Base-by-base conservation (phyloP, 2,329 filamentous ascomycete genomes). In the Fonsecaea multimorphosa region DNA sequence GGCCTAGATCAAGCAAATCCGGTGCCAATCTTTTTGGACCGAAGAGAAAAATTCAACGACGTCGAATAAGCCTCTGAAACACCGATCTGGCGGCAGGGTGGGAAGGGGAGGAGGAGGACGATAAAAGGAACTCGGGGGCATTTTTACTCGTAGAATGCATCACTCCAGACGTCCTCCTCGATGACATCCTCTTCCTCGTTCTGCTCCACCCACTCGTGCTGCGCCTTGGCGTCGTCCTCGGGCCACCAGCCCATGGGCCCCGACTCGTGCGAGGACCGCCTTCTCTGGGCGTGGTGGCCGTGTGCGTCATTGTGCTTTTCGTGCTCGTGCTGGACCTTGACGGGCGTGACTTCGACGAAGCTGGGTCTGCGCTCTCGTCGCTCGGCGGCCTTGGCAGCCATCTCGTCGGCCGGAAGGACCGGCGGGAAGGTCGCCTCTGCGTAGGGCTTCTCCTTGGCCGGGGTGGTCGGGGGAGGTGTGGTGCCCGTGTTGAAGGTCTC, bases 231-330 rank as follows among this genome's bases (percentile, higher is more conserved):
- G 12, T 69, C 65, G 27, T 34, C 40, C 64, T 67, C 67, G 34
- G 67, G 67, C 67, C 67, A 69, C 67, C 67, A 69, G 44, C 49
- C 56, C 67, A 69, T 67, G 3, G 61, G 55, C 46, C 38, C 58
- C 5, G 58, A 60, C 22, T 40, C 38, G 32, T 67, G 64, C 7
- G 62, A 62, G 31, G 64, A 60, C 22, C 57, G 58, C 14, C 61
- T 34, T 40, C 59, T 32, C 9, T 22, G 44, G 19, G 24, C 19
- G 19, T 40, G 38, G 38, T n/a, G 38, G 32, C 16, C 16, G 14
- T 56, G 62, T 14, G 52, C 46, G 34, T 44, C 38, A n/a, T 64
- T 53, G 51, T 66, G 61, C n/a, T 58, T 38, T 2, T 61, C 52
- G 53, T 53, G 49, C 44, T 64, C 61, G 22, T 61, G 58, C 27